Conservation (phyloP, 2,329 filamentous ascomycete species). For the Penicillium digitatum region DNA sequence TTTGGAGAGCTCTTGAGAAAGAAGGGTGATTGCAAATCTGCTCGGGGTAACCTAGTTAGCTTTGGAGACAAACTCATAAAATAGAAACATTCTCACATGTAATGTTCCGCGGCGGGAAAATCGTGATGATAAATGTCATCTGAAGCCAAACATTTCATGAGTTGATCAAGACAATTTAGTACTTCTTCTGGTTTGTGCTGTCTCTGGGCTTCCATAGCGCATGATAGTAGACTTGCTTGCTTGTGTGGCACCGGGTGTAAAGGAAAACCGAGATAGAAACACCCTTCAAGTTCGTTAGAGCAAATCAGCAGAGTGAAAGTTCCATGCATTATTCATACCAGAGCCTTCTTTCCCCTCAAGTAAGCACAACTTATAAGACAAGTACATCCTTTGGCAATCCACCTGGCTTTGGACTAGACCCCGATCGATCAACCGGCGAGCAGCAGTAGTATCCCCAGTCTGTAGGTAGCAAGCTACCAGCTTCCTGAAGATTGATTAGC, state of each 20-base stretch:
- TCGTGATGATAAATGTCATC: neutral
- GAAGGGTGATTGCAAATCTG: conserved; percentile 2
- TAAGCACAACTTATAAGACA: neutral
- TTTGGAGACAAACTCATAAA: neutral
- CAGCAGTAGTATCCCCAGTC: neutral
- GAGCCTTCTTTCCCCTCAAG: neutral
- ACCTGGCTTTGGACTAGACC: neutral
- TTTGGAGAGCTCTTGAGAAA: neutral
- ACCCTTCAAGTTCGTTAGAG: neutral
- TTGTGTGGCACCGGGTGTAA: neutral
- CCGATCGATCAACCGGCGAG: neutral
- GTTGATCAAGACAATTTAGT: neutral
- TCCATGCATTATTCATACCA: neutral
- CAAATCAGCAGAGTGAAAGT: neutral
- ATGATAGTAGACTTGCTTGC: conserved; percentile 61
- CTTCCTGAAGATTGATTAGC: conserved; percentile 53
- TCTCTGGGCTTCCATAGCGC: conserved; percentile 70
- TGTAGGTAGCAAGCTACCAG: conserved; percentile 65
- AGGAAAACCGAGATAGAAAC: neutral
- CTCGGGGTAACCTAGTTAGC: neutral
- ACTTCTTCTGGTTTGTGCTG: conserved; percentile 59
- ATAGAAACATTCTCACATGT: neutral
- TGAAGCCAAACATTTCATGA: neutral
- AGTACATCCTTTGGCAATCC: conserved; percentile 1
- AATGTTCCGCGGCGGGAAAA: neutral